These are phyloP conservation scores for Vitis riparia DNA, from an alignment of 164 flowering plant genomes.

Conservation along the genomic window DNA sequence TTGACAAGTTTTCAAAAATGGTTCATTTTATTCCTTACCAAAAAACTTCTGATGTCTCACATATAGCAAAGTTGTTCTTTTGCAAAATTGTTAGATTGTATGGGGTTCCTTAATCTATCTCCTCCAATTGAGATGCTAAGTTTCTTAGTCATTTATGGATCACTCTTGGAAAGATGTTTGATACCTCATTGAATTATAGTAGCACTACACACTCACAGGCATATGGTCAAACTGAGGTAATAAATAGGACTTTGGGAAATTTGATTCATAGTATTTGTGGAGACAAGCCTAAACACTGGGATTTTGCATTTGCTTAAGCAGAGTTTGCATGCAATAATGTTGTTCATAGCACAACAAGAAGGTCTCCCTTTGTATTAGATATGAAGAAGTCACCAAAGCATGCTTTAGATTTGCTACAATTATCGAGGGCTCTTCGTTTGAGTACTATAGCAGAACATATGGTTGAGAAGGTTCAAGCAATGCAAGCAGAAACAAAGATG, in stretches of 20 bases:
- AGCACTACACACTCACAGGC: slow-evolving; percentile 6
- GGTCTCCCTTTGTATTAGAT: slow-evolving; percentile 1
- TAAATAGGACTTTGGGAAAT: slow-evolving; percentile 1
- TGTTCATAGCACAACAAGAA: not conserved
- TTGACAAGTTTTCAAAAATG: slow-evolving; percentile 17
- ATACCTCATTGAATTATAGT: not conserved
- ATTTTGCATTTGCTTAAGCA: not conserved
- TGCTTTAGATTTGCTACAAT: not conserved
- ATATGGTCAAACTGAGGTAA: slow-evolving; percentile 11
- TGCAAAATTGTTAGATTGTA: slow-evolving; percentile 1
- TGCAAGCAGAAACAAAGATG: not conserved
- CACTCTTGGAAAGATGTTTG: not conserved
- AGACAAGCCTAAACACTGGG: slow-evolving; percentile 3
- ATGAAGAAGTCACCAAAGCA: not conserved
- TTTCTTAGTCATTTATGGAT: slow-evolving; percentile 10
- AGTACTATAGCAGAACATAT: not conserved
- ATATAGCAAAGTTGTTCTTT: slow-evolving; percentile 3
- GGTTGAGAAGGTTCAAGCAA: not conserved
- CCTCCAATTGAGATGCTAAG: not conserved
- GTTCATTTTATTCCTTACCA: slow-evolving; percentile 8
- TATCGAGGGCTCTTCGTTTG: not conserved
- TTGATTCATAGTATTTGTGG: not conserved
- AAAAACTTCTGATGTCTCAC: not conserved
- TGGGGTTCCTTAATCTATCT: slow-evolving; percentile 1
- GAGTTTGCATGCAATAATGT: slow-evolving; percentile 11